A percentile compares a stretch with the other conserved stretches of the same genome.
These are phyloP conservation scores for Elaeis guineensis DNA, from an alignment of 176 grass and related monocot genomes.

Conservation along the genomic window DNA sequence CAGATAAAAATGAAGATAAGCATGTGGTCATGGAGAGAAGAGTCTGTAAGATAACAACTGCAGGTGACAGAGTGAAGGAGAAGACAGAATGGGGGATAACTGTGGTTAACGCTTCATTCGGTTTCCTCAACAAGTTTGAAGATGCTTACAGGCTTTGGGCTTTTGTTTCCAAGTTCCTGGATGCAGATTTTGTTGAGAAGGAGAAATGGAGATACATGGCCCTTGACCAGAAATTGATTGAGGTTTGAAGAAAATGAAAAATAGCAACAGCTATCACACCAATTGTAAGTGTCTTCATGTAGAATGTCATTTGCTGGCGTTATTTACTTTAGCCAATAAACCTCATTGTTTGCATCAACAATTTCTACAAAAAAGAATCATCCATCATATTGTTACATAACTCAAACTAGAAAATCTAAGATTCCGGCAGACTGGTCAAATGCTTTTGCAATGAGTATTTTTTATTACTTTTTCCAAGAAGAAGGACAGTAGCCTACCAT, in stretches of 20 bases:
- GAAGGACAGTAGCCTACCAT: no score
- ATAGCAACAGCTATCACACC: no score
- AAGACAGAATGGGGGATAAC: constrained; percentile 45
- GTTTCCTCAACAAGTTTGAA: constrained; percentile 82
- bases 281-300: no score
- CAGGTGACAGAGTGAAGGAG: constrained; percentile 17
- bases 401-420: no score
- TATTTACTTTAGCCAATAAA: no score
- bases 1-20: constrained; percentile 47
- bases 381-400: no score
- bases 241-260: constrained; percentile 22
- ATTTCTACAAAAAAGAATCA: no score
- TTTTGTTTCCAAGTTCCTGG: constrained; percentile 82
- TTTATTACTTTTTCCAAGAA: no score
- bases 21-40: constrained; percentile 32
- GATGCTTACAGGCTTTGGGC: constrained; percentile 83
- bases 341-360: no score
- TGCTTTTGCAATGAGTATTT: no score
- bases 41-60: background rate
- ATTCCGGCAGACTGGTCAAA: no score
- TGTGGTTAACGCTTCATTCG: constrained; percentile 70
- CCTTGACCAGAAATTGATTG: constrained; percentile 68
- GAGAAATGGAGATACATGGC: constrained; percentile 88
- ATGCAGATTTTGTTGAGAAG: constrained; percentile 92
- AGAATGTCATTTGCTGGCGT: no score